A percentile compares a stretch with the other conserved stretches of the same genome.
Evolutionary conservation across 306 rosid species (phyloP).

Genomic region (Morella rubra): DNA sequence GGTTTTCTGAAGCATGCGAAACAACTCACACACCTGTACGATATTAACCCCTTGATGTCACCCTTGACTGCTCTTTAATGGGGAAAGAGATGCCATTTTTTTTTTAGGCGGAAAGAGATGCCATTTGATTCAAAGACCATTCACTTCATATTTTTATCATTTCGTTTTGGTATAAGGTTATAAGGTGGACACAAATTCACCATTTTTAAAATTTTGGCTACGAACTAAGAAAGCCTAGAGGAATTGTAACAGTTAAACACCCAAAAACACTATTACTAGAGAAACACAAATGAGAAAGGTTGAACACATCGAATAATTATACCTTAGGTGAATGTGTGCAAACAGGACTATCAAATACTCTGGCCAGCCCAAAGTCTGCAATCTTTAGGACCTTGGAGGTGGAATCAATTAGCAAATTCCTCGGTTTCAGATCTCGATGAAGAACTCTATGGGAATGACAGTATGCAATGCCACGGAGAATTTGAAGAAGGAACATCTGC

Average conservation of each 20-base stretch:
- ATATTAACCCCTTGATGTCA: too few species aligned
- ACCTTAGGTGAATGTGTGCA: slow-evolving; percentile 98
- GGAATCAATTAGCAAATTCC: slow-evolving; percentile 92
- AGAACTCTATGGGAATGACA: slow-evolving; percentile 99
- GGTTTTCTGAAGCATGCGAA: too few species aligned
- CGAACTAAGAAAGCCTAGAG: background rate
- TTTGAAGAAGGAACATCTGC: slow-evolving; percentile 98
- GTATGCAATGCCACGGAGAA: slow-evolving; percentile 98
- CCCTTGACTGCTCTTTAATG: too few species aligned
- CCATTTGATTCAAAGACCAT: background rate
- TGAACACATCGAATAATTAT: slow-evolving; percentile 18
- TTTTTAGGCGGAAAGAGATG: too few species aligned
- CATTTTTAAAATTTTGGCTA: background rate
- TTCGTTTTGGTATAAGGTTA: background rate
- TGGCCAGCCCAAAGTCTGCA: slow-evolving; percentile 98
- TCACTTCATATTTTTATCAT: background rate
- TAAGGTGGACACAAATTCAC: background rate
- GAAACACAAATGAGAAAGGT: slow-evolving; percentile 1
- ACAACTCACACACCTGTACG: too few species aligned
- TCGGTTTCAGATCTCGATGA: slow-evolving; percentile 97
- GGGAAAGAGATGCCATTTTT: background rate
- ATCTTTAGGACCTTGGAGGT: slow-evolving; percentile 87
- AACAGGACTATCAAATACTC: slow-evolving; percentile 99
- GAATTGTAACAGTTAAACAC: background rate
- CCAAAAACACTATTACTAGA: background rate